Base-by-base conservation (phyloP, 208 protist species). In the Naegleria lovaniensis region DNA sequence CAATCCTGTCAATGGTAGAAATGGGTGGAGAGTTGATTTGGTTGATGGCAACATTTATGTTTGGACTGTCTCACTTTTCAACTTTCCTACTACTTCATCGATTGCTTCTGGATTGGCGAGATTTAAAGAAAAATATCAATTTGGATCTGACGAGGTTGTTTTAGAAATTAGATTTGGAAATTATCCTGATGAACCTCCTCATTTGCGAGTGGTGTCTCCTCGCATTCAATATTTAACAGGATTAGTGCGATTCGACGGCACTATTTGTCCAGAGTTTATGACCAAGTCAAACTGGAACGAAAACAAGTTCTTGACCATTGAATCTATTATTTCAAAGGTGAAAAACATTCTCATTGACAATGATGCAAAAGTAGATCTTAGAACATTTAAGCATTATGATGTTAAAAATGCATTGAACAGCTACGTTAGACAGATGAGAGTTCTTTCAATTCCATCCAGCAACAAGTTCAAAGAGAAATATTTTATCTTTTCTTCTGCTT, bases 151-250 rank as follows among this genome's bases (percentile, higher is more conserved):
- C 4, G 19, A 16, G 11, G 38, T 89, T 29, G 15, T 36, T 2
- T 67, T 89, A 5, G 41, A 89, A 67, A 39, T 29, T 55, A 40
- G 48, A 40, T 89, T 67, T 55, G 19, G 25, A 13, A 29, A 89
- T 11, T 86, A 51, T 39, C 85, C 85, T 38, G 16, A 89, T 7
- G n/a, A 89, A 41, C 85, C 85, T 67, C 85, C 85, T 75, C 29
- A 38, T 9, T 9, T 59, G n/a, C n/a, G 85, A 67, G 19, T 89
- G 4, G 25, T 89, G 0, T 43, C 16, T 0, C 85, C 85, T 40
- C 33, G 85, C 33, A 25, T 89, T 5, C 13, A 43, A 29, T 89
- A 89, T 40, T 67, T 67, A 3, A 89, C 48, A 55, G 85, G 85
- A 7, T 51, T 33, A 55, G 48, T 89, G 7, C 0, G 5, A 41